Conservation (phyloP, 352 stramenopile genomes). For the Globisporangium cystogenes region DNA sequence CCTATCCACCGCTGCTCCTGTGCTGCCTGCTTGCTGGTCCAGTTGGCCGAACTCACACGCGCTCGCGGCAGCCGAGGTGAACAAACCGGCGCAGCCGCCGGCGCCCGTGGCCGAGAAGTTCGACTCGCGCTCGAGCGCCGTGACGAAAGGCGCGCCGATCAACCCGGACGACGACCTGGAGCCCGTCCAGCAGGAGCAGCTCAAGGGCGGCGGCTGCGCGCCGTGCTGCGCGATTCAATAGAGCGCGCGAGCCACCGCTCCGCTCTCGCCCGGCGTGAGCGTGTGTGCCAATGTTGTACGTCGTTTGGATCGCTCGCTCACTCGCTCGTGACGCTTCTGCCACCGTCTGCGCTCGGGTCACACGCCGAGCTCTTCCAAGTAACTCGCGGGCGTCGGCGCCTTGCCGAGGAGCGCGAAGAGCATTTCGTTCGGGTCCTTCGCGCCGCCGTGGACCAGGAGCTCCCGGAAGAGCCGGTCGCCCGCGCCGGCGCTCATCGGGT, state of each 20-base stretch:
- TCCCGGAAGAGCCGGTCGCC: conserved; percentile 64
- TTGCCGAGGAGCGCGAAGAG: conserved; percentile 62
- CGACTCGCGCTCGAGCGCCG: conserved; percentile 3
- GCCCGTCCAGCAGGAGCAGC: conserved; percentile 10
- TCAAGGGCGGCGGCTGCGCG: conserved; percentile 38
- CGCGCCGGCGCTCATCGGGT: conserved; percentile 48
- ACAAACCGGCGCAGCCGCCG: conserved; percentile 18
- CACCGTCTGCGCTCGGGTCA: too few relatives aligned
- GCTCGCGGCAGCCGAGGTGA: conserved; percentile 14
- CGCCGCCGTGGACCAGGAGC: conserved; percentile 82
- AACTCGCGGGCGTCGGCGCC: conserved; percentile 48
- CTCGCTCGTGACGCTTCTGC: too few relatives aligned
- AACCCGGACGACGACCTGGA: conserved; percentile 14
- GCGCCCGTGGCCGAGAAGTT: conserved; percentile 8
- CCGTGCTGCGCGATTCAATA: conserved; percentile 74
- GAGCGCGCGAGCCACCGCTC: conserved; percentile 11
- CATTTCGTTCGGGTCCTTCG: conserved; percentile 84
- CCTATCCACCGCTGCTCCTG: too few relatives aligned
- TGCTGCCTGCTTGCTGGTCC: too few relatives aligned
- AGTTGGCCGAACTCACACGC: too few relatives aligned
- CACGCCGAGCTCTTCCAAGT: conserved; percentile 70
- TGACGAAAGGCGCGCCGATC: conserved; percentile 9
- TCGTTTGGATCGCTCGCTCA: not conserved
- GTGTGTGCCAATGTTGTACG: too few relatives aligned
- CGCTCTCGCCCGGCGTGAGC: too few relatives aligned